Percentiles rank a stretch among this genome's conserved stretches.
These are phyloP conservation scores for Hordeum pubiflorum DNA, from an alignment of 202 grass and related monocot genomes.

Conservation along the genomic window DNA sequence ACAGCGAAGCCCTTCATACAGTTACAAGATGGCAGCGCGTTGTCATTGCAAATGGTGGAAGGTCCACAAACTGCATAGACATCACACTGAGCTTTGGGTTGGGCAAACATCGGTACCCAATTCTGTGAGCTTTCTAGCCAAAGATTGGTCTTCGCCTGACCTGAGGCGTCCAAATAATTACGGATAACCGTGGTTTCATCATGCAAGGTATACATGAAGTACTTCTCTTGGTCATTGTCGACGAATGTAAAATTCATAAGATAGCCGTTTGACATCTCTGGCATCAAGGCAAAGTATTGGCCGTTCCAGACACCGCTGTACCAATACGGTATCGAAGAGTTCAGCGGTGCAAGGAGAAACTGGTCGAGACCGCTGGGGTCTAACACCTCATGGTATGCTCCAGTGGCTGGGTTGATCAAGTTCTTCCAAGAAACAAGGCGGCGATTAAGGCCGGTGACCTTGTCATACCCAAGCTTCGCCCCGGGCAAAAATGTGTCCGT, in stretches of 20 bases:
- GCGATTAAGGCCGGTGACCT: constrained; percentile 3
- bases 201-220: neutral
- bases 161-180: neutral
- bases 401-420: neutral
- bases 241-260: neutral
- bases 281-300: neutral
- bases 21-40: neutral
- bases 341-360: neutral
- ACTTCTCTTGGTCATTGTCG: neutral
- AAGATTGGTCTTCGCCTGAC: neutral
- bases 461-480: constrained; percentile 11
- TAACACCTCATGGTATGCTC: neutral
- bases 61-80: neutral
- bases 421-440: constrained; percentile 18
- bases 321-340: neutral
- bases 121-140: neutral
- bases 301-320: neutral
- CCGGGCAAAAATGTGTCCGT: constrained; percentile 5
- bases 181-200: neutral
- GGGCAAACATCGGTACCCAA: neutral
- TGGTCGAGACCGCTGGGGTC: constrained; percentile 9
- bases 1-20: neutral
- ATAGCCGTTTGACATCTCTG: neutral
- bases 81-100: constrained; percentile 2
- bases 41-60: neutral